Conservation (phyloP, 495 filamentous ascomycete genomes). For the Lophiotrema nucula region DNA sequence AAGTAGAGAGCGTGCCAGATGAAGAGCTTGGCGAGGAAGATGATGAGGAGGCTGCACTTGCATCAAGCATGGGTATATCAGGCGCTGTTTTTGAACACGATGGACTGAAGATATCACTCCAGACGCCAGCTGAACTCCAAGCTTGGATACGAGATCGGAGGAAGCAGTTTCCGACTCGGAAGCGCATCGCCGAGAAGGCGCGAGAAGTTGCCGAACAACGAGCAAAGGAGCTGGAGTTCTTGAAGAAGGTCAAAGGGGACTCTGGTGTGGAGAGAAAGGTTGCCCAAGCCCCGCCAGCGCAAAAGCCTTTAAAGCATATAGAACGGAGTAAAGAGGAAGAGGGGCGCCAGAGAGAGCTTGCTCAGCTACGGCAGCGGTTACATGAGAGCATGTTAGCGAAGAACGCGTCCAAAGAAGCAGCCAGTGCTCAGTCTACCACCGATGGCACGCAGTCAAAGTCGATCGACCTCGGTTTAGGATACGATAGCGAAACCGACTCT, state of each 20-base stretch:
- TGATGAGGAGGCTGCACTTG: constrained; percentile 60
- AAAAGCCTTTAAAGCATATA: background rate
- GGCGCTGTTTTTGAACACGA: constrained; percentile 38
- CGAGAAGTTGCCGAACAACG: constrained; percentile 31
- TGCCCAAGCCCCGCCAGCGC: background rate
- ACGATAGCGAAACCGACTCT: constrained; percentile 18
- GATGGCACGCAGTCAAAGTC: background rate
- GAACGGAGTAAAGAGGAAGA: background rate
- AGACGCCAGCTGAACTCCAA: constrained; percentile 66
- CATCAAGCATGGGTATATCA: background rate
- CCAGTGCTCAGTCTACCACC: background rate
- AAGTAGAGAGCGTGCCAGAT: constrained; percentile 68
- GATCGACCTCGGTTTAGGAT: constrained; percentile 23
- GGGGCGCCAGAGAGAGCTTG: background rate
- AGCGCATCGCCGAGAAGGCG: constrained; percentile 53
- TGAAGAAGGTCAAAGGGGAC: constrained; percentile 16
- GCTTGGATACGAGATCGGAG: constrained; percentile 80
- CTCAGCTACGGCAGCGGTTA: background rate
- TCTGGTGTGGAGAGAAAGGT: too few species aligned
- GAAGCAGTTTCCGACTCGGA: constrained; percentile 73
- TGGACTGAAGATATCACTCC: constrained; percentile 36
- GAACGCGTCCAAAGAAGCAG: too few species aligned
- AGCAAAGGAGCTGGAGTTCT: constrained; percentile 19
- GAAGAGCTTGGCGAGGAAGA: constrained; percentile 70
- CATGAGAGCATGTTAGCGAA: background rate